Evolutionary conservation across 2,329 filamentous ascomycete species (phyloP).

Genomic region (Onygena corvina): DNA sequence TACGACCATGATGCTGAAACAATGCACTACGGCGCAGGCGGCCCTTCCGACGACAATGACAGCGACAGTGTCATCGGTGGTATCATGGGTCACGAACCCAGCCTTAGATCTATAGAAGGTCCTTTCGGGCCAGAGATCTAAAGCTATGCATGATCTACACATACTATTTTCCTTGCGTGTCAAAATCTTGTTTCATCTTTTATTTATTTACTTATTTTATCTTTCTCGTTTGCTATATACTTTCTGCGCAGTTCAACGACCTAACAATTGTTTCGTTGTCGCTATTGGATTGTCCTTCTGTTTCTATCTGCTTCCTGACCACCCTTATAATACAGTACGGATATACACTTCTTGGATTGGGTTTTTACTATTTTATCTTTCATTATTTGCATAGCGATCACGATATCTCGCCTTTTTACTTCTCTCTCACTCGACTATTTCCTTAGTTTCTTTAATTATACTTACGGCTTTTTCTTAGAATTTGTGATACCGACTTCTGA

Average conservation of each 20-base stretch:
- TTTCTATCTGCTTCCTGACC: neutral
- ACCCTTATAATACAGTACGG: constrained; percentile 3
- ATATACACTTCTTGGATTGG: constrained; percentile 5
- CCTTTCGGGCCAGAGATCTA: constrained; percentile 17
- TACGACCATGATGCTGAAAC: constrained; percentile 51
- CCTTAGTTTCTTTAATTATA: constrained; percentile 3
- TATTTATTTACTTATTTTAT: too few relatives aligned
- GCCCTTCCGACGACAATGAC: constrained; percentile 40
- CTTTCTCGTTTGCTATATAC: constrained; percentile 6
- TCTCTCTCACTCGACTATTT: constrained; percentile 7
- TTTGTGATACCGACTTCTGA: constrained; percentile 27
- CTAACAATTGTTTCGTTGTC: neutral
- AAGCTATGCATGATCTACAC: neutral
- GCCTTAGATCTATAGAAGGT: constrained; percentile 5
- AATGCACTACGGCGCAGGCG: constrained; percentile 35
- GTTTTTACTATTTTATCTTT: too few relatives aligned
- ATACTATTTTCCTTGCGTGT: neutral
- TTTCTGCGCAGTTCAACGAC: neutral
- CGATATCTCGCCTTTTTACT: constrained; percentile 8
- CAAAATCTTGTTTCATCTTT: too few relatives aligned
- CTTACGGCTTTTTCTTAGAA: constrained; percentile 8
- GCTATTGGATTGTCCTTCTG: neutral
- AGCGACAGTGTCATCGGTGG: constrained; percentile 34
- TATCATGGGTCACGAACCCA: constrained; percentile 7
- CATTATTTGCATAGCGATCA: constrained; percentile 14